Percentiles rank a stretch among this genome's conserved stretches.
These are phyloP conservation scores for Lachnellula subtilissima DNA, from an alignment of 2,329 filamentous ascomycete genomes.

Conservation along the genomic window DNA sequence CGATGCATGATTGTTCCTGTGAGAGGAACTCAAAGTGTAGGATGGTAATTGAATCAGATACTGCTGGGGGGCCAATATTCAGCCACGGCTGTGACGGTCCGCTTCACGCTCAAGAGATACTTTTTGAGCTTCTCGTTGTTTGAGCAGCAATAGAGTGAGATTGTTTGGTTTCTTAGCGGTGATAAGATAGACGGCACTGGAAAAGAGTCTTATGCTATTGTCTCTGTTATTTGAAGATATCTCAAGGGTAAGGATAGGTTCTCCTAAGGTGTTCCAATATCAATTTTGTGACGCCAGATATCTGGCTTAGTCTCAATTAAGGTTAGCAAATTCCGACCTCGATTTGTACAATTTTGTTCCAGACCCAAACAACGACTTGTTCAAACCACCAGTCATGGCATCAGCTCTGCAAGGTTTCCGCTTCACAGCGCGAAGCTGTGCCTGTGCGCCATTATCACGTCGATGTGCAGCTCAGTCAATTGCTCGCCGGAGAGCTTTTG, in stretches of 20 bases:
- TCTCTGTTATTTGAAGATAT: not conserved
- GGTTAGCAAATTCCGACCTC: not conserved
- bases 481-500: constrained; percentile 20
- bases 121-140: not conserved
- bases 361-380: not conserved
- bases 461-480: constrained; percentile 17
- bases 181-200: not conserved
- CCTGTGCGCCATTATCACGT: constrained; percentile 13
- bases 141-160: not conserved
- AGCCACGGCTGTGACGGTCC: no score
- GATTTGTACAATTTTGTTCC: not conserved
- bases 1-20: constrained; percentile 4
- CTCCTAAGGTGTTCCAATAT: not conserved
- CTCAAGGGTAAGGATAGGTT: not conserved
- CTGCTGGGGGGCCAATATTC: no score
- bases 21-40: not conserved
- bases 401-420: constrained; percentile 28
- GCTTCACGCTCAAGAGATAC: not conserved
- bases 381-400: constrained; percentile 23
- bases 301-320: not conserved
- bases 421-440: constrained; percentile 24
- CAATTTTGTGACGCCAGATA: not conserved
- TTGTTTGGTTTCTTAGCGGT: not conserved
- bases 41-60: no score
- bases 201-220: not conserved